Percentiles rank a stretch among this genome's conserved stretches.
These are phyloP conservation scores for Sutorius australiensis DNA, from an alignment of 768 basidiomycete genomes.

Conservation along the genomic window DNA sequence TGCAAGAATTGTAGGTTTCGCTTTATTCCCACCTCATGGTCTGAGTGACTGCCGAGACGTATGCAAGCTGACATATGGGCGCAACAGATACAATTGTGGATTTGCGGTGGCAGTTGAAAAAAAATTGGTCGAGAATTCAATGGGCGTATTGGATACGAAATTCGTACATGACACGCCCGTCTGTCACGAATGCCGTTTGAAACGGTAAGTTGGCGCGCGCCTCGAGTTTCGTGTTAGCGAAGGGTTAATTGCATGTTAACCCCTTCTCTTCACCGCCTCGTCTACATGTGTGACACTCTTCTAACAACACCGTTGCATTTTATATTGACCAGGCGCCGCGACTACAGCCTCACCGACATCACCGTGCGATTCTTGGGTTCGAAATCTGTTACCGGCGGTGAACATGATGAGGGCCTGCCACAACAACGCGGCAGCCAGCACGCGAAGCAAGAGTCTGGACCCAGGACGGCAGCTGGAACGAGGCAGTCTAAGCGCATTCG, in stretches of 20 bases:
- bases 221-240: slow-evolving; percentile 6
- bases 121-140: slow-evolving; percentile 20
- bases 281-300: slow-evolving; percentile 2
- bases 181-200: slow-evolving; percentile 57
- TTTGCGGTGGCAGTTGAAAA: slow-evolving; percentile 51
- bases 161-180: slow-evolving; percentile 51
- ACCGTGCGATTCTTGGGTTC: slow-evolving; percentile 46
- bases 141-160: slow-evolving; percentile 29
- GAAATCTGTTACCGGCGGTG: slow-evolving; percentile 31
- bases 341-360: slow-evolving; percentile 61
- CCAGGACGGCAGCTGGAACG: slow-evolving; percentile 39
- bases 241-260: slow-evolving; percentile 5
- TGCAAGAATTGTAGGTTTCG: slow-evolving; percentile 53
- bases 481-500: slow-evolving; percentile 73
- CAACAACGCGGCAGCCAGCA: slow-evolving; percentile 23
- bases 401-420: slow-evolving; percentile 20
- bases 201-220: slow-evolving; percentile 41
- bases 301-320: slow-evolving; percentile 19
- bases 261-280: not conserved
- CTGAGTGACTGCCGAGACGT: slow-evolving; percentile 3
- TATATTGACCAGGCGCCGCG: slow-evolving; percentile 26
- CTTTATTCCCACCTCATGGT: slow-evolving; percentile 9
- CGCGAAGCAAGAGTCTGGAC: slow-evolving; percentile 33
- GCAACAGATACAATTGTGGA: slow-evolving; percentile 52
- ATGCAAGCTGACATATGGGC: slow-evolving; percentile 16